phyloP scores from a whole-genome alignment of 495 filamentous ascomycete species.

The Bryoglossum gracile region DNA sequence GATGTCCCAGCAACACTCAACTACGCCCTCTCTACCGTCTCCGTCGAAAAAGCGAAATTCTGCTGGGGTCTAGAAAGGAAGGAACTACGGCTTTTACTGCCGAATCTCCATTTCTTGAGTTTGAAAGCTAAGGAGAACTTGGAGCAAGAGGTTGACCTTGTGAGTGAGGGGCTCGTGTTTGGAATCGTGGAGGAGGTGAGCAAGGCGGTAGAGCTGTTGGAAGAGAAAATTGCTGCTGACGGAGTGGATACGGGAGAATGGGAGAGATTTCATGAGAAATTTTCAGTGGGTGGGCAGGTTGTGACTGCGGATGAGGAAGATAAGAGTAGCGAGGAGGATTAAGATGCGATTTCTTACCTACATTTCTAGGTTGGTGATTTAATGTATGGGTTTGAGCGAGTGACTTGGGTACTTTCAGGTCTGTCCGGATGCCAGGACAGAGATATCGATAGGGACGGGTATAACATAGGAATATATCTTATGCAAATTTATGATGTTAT shows the following conservation, averaged over 20 bases:
- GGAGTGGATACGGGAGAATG: conserved; percentile 41
- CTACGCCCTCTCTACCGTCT: conserved; percentile 8
- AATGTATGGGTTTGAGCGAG: no score
- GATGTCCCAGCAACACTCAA: conserved; percentile 20
- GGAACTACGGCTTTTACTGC: neutral
- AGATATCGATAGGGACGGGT: no score
- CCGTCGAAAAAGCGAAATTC: neutral
- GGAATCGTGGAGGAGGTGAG: conserved; percentile 8
- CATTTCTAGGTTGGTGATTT: no score
- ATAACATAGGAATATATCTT: no score
- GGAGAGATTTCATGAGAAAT: conserved; percentile 61
- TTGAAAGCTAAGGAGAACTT: neutral
- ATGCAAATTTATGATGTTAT: no score
- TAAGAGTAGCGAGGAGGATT: neutral
- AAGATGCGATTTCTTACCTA: neutral
- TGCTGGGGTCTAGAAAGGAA: neutral
- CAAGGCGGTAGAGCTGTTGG: conserved; percentile 65
- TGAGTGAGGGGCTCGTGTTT: conserved; percentile 12
- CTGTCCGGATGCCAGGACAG: no score
- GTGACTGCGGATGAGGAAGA: neutral
- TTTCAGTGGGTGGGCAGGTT: neutral
- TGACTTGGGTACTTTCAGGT: neutral
- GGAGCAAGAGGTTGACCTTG: conserved; percentile 3
- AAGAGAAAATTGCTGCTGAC: conserved; percentile 46
- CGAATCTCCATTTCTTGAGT: neutral